Evolutionary conservation across 2,329 filamentous ascomycete species (phyloP).

Genomic region (Botrytis elliptica): DNA sequence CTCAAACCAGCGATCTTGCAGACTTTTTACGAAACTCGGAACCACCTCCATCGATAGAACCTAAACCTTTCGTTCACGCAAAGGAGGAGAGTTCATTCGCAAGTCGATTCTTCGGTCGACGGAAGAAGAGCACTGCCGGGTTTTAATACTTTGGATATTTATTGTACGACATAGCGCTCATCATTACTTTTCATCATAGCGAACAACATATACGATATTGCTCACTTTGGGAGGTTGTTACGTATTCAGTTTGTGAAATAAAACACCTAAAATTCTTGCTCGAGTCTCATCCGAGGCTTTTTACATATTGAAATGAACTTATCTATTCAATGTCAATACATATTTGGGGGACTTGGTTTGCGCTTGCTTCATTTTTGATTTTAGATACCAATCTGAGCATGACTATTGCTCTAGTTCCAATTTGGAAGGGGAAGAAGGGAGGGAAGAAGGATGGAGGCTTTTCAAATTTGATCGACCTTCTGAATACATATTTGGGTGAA

Average conservation of each 20-base stretch:
- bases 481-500: neutral
- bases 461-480: neutral
- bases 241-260: neutral
- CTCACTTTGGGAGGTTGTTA: neutral
- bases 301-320: constrained; percentile 2
- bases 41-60: constrained; percentile 26
- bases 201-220: neutral
- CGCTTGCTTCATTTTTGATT: neutral
- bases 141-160: constrained; percentile 1
- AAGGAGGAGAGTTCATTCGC: constrained; percentile 21
- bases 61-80: constrained; percentile 12
- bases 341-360: neutral
- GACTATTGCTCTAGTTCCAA: neutral
- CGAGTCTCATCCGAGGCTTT: neutral
- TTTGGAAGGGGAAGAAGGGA: neutral
- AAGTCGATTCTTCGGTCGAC: constrained; percentile 19
- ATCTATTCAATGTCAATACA: neutral
- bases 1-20: constrained; percentile 64
- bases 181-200: neutral
- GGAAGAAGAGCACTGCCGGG: constrained; percentile 20
- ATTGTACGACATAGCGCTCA: neutral
- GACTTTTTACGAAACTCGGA: constrained; percentile 56
- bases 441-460: neutral
- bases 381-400: constrained; percentile 8
- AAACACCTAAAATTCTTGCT: neutral